phyloP scores from a whole-genome alignment of 805 yeast genomes.

The Saccharomycodes ludwigii region DNA sequence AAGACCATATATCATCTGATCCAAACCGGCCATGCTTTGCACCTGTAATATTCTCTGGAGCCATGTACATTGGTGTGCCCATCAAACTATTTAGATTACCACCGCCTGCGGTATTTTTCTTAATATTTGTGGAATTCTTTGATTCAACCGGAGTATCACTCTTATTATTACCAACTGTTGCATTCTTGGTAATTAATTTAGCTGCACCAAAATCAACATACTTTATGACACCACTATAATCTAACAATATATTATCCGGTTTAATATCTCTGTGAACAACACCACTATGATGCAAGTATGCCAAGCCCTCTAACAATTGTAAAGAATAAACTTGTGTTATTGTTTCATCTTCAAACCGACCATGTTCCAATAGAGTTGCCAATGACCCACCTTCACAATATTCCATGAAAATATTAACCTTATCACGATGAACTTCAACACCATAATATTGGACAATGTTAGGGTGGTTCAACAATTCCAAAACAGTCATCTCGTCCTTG shows the following conservation, averaged over 20 bases:
- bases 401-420: conserved; percentile 94
- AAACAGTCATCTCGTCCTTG: conserved; percentile 91
- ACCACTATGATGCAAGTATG: conserved; percentile 87
- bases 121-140: conserved; percentile 8
- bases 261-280: conserved; percentile 95
- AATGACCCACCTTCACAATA: conserved; percentile 93
- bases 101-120: conserved; percentile 26
- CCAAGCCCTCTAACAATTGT: conserved; percentile 90
- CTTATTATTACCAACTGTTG: conserved; percentile 30
- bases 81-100: conserved; percentile 30
- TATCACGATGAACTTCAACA: conserved; percentile 92
- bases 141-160: conserved; percentile 9
- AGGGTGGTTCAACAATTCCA: conserved; percentile 92
- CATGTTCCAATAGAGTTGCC: conserved; percentile 75
- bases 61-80: conserved; percentile 99
- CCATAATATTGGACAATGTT: conserved; percentile 95
- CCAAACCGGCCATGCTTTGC: conserved; percentile 30
- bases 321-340: conserved; percentile 82
- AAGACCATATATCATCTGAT: conserved; percentile 79
- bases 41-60: conserved; percentile 92
- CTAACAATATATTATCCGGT: conserved; percentile 85
- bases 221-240: conserved; percentile 85
- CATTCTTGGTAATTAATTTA: conserved; percentile 59
- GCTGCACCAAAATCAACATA: conserved; percentile 98
- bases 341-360: conserved; percentile 89